Percentiles rank a stretch among this genome's conserved stretches.
Conservation (phyloP, 768 basidiomycete genomes). For the Agrocybe praecox region DNA sequence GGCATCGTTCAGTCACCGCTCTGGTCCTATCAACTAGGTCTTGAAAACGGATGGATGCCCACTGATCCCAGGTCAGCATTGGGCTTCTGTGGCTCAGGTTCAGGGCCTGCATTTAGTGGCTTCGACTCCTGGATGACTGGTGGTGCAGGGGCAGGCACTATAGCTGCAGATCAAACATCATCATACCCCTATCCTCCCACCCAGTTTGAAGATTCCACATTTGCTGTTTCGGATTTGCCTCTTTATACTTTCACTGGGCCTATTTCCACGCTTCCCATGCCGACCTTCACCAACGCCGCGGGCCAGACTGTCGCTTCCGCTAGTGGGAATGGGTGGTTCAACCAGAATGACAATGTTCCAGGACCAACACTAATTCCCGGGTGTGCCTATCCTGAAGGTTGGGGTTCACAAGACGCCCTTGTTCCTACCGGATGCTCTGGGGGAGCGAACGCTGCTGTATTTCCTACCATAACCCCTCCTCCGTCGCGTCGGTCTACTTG, state of each 20-base stretch:
- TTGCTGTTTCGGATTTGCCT: slow-evolving; percentile 53
- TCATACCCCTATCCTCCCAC: slow-evolving; percentile 69
- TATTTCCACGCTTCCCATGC: slow-evolving; percentile 54
- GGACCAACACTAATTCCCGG: slow-evolving; percentile 53
- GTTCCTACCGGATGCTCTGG: slow-evolving; percentile 31
- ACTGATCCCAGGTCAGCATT: slow-evolving; percentile 53
- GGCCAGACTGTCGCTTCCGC: slow-evolving; percentile 42
- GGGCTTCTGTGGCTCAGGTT: slow-evolving; percentile 63
- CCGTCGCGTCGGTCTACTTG: slow-evolving; percentile 18
- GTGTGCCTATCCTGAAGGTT: slow-evolving; percentile 58
- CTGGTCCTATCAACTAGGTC: slow-evolving; percentile 53
- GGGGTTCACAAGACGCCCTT: slow-evolving; percentile 35
- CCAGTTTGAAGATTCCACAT: too few relatives aligned
- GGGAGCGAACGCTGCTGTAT: slow-evolving; percentile 13
- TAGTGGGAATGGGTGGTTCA: slow-evolving; percentile 57
- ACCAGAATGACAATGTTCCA: slow-evolving; percentile 46
- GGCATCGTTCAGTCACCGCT: slow-evolving; percentile 45
- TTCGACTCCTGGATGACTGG: slow-evolving; percentile 73
- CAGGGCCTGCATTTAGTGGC: slow-evolving; percentile 37
- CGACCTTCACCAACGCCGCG: slow-evolving; percentile 36
- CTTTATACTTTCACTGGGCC: slow-evolving; percentile 72
- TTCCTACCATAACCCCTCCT: slow-evolving; percentile 17
- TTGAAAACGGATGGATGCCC: slow-evolving; percentile 48
- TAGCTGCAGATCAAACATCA: slow-evolving; percentile 43
- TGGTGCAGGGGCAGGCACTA: slow-evolving; percentile 52